Evolutionary conservation across 208 protist genomes (phyloP).

Genomic region (Dictyostelium gargantuum): DNA sequence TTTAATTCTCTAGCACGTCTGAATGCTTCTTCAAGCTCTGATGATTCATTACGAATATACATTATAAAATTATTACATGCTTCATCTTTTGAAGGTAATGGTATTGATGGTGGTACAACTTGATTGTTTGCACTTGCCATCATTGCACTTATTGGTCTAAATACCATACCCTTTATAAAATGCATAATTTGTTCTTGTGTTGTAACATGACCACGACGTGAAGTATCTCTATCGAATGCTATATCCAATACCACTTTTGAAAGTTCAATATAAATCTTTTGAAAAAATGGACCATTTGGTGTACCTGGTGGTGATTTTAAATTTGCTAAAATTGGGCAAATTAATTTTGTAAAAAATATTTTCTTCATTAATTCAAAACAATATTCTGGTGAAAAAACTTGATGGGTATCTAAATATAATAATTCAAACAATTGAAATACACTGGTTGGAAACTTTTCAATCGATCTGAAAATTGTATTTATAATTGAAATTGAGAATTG

Average conservation of each 20-base stretch:
- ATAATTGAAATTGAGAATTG: constrained; percentile 25
- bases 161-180: neutral
- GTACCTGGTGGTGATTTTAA: neutral
- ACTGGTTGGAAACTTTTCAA: constrained; percentile 3
- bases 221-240: neutral
- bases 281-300: neutral
- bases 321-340: constrained; percentile 4
- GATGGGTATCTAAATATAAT: neutral
- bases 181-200: neutral
- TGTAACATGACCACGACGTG: neutral
- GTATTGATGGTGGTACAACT: neutral
- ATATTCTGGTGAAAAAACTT: neutral
- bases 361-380: constrained; percentile 2
- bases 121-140: neutral
- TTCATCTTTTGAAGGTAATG: neutral
- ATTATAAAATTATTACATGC: neutral
- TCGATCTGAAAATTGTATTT: constrained; percentile 3
- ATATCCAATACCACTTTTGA: constrained; percentile 15
- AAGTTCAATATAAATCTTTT: constrained; percentile 4
- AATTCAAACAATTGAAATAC: neutral
- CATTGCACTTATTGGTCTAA: neutral
- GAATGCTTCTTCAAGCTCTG: neutral
- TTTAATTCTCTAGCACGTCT: neutral
- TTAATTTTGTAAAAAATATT: constrained; percentile 16
- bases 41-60: neutral